phyloP scores from a whole-genome alignment of 768 basidiomycete genomes.

The Pholiota microspora region DNA sequence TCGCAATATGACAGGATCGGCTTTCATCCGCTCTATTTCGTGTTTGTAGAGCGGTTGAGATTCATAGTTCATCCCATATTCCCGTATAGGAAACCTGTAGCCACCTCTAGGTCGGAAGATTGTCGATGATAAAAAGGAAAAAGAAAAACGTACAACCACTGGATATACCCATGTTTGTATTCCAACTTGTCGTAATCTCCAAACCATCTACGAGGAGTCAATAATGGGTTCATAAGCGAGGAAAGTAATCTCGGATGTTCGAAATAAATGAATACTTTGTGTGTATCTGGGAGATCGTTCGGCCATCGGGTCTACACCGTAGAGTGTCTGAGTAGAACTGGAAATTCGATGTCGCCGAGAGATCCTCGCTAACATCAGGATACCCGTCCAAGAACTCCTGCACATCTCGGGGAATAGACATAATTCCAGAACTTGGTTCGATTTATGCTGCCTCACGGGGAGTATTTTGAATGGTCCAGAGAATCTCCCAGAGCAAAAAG shows the following conservation, averaged over 20 bases:
- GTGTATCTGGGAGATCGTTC: slow-evolving; percentile 63
- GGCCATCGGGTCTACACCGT: slow-evolving; percentile 59
- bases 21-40: slow-evolving; percentile 58
- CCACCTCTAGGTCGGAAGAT: neutral
- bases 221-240: neutral
- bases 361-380: slow-evolving; percentile 41
- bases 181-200: slow-evolving; percentile 64
- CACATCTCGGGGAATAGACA: slow-evolving; percentile 54
- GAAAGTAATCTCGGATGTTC: neutral
- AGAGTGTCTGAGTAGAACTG: slow-evolving; percentile 59
- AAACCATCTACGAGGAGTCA: slow-evolving; percentile 48
- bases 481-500: neutral
- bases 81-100: slow-evolving; percentile 68
- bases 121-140: neutral
- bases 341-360: slow-evolving; percentile 42
- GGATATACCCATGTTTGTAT: slow-evolving; percentile 69
- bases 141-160: slow-evolving; percentile 62
- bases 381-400: slow-evolving; percentile 58
- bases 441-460: too few relatives aligned
- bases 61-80: slow-evolving; percentile 68
- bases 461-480: too few relatives aligned
- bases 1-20: slow-evolving; percentile 41
- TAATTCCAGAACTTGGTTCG: slow-evolving; percentile 17
- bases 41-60: slow-evolving; percentile 67
- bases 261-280: slow-evolving; percentile 36